phyloP scores from a whole-genome alignment of 495 filamentous ascomycete genomes.

The Talaromyces thailandensis region DNA sequence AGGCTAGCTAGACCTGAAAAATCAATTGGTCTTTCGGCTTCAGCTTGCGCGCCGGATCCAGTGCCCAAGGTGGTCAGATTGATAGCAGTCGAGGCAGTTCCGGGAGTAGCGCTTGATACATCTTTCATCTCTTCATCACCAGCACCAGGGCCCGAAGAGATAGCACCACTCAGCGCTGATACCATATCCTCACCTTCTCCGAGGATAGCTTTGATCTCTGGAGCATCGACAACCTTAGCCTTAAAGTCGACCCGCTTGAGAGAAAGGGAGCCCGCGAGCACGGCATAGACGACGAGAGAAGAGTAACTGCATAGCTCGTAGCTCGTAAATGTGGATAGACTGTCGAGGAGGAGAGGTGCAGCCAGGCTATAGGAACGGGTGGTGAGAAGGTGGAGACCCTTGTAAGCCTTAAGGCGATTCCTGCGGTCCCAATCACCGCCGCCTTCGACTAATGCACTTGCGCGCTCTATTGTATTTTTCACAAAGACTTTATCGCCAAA shows the following conservation, averaged over 20 bases:
- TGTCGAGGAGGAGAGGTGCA: constrained; percentile 90
- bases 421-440: constrained; percentile 98
- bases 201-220: constrained; percentile 93
- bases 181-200: constrained; percentile 82
- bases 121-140: constrained; percentile 76
- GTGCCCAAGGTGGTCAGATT: constrained; percentile 77
- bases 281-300: constrained; percentile 86
- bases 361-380: constrained; percentile 81
- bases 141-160: constrained; percentile 69
- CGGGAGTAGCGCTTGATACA: constrained; percentile 43
- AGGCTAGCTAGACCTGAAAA: constrained; percentile 75
- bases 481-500: constrained; percentile 85
- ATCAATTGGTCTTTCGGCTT: constrained; percentile 67
- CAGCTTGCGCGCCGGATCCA: constrained; percentile 57
- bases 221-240: constrained; percentile 93
- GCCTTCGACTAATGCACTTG: constrained; percentile 80
- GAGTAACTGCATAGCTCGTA: constrained; percentile 97
- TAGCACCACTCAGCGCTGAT: constrained; percentile 61
- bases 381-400: constrained; percentile 87
- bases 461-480: constrained; percentile 88
- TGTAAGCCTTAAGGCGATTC: constrained; percentile 97
- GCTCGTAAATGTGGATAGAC: constrained; percentile 95
- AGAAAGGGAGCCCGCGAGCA: constrained; percentile 87
- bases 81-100: constrained; percentile 54
- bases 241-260: constrained; percentile 98